Conservation (phyloP, 1,284 basidiomycete genomes). For the Trametes polyzona region DNA sequence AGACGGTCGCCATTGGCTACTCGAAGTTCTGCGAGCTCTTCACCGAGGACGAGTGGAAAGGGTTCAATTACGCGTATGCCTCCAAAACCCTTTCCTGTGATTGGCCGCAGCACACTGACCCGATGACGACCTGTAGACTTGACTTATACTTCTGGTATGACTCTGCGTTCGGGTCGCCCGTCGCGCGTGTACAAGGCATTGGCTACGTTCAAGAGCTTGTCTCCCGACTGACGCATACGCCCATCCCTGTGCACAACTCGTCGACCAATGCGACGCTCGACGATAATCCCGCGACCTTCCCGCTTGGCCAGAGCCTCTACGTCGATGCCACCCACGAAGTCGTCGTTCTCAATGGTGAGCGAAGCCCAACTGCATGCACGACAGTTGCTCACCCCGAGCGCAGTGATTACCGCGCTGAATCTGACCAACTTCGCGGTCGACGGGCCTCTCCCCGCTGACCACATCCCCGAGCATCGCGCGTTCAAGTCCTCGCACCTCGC, state of each 20-base stretch:
- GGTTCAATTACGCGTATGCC: conserved; percentile 81
- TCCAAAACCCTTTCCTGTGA: neutral
- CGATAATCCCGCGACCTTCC: conserved; percentile 74
- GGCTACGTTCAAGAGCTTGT: conserved; percentile 87
- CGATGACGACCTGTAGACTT: conserved; percentile 31
- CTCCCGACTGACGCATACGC: conserved; percentile 77
- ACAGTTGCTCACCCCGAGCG: neutral
- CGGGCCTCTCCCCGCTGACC: conserved; percentile 74
- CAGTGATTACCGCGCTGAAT: conserved; percentile 77
- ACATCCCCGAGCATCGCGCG: conserved; percentile 62
- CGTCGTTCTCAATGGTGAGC: conserved; percentile 76
- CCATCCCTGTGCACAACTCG: conserved; percentile 69
- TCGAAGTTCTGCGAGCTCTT: conserved; percentile 91
- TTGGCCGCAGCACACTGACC: neutral
- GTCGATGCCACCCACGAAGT: conserved; percentile 89
- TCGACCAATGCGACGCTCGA: conserved; percentile 83
- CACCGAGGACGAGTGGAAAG: conserved; percentile 88
- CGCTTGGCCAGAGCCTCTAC: conserved; percentile 79
- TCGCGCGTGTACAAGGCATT: conserved; percentile 79
- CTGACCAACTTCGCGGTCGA: conserved; percentile 67
- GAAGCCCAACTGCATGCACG: neutral
- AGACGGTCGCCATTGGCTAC: conserved; percentile 91
- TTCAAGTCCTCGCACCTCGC: conserved; percentile 73
- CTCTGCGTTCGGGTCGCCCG: conserved; percentile 80
- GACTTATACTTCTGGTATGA: conserved; percentile 57